Base-by-base conservation (phyloP, 768 basidiomycete species). In the Boletus tylopilopsis region DNA sequence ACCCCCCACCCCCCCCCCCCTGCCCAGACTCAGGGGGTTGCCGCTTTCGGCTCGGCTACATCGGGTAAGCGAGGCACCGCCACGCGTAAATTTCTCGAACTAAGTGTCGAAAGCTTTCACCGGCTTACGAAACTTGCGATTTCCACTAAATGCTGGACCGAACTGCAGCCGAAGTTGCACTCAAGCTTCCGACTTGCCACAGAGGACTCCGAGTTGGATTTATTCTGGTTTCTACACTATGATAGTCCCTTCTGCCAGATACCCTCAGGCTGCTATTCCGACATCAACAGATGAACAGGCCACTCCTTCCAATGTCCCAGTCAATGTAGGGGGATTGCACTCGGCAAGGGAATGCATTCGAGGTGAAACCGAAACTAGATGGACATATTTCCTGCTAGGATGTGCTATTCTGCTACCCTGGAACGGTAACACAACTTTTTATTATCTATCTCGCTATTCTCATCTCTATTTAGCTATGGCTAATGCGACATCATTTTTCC, bases 381-480 rank as follows among this genome's bases (percentile, higher is more conserved):
- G 45, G 45, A 39, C 45, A 11, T 47, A 30, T 39, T 47, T 47
- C 22, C 21, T 47, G 22, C 16, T 47, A 37, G 45, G 45, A 1
- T 32, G 45, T 18, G 37, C 29, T 11, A 30, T 32, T 21, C 12
- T 47, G 7, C 10, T 47, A 3, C 45, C 45, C 15, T 47, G 27
- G 21, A 30, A 6, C 16, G 37, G 45, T 46, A 27, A 38, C 18
- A 6, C 21, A 4, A n/a, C n/a, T n/a, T 19, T 21, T 47, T 10
- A 19, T 9, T 40, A 18, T 8, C 9, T 22, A 18, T 8, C 18
- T 16, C 25, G n/a, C 12, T 38, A 18, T 38, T 16, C 45, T 47
- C 21, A 47, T 32, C 2, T n/a, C 4, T 18, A 23, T 16, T 18
- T 11, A 47, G 45, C 37, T 23, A 21, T 47, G 15, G 16, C 10